These are phyloP conservation scores for Botrytis tulipae DNA, from an alignment of 2,329 filamentous ascomycete species.

Conservation along the genomic window DNA sequence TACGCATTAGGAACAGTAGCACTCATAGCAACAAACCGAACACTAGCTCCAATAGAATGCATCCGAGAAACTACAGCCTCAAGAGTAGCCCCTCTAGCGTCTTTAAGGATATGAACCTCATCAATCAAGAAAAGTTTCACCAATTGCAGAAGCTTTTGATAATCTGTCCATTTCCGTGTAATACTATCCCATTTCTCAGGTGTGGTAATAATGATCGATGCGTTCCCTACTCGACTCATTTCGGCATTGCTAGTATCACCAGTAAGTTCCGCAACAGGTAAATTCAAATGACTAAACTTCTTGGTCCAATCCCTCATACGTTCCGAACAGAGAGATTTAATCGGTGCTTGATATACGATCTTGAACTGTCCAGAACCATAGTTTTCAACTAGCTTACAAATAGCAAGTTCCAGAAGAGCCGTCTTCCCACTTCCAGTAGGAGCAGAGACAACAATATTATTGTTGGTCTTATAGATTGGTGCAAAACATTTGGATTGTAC, in stretches of 20 bases:
- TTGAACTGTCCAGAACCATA: conserved; percentile 65
- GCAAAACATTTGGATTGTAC: conserved; percentile 79
- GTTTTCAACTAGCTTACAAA: conserved; percentile 65
- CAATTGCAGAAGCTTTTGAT: conserved; percentile 69
- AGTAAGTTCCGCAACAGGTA: conserved; percentile 75
- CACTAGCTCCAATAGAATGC: conserved; percentile 73
- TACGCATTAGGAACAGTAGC: conserved; percentile 77
- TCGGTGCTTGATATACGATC: conserved; percentile 81
- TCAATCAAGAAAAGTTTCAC: conserved; percentile 82
- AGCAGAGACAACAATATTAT: conserved; percentile 77
- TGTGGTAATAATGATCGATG: conserved; percentile 81
- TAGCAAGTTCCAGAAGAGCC: conserved; percentile 74
- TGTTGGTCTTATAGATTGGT: conserved; percentile 61
- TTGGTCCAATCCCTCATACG: conserved; percentile 72
- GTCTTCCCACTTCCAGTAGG: conserved; percentile 88
- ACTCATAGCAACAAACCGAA: conserved; percentile 78
- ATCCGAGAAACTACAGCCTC: conserved; percentile 84
- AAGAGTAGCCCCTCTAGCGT: conserved; percentile 72
- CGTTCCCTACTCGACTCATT: conserved; percentile 66
- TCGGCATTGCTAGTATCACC: conserved; percentile 73
- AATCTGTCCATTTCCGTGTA: conserved; percentile 82
- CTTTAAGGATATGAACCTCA: conserved; percentile 83
- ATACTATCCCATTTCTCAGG: conserved; percentile 92
- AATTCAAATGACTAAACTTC: conserved; percentile 67
- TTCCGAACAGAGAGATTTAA: conserved; percentile 79